Conservation (phyloP, 345 rosid species). For the Theobroma cacao region DNA sequence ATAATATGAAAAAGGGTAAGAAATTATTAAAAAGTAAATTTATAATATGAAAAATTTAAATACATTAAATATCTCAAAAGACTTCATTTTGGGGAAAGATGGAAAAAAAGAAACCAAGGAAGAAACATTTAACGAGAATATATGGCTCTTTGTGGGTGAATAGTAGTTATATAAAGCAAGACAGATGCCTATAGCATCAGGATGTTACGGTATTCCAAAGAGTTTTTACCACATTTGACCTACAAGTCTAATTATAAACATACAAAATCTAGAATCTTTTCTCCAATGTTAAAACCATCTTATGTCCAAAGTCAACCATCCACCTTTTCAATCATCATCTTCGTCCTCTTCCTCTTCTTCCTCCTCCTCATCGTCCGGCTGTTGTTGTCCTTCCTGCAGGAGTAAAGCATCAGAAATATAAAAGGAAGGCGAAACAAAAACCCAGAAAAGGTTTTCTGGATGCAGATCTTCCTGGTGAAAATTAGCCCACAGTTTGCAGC, state of each 20-base stretch:
- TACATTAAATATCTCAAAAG: too few relatives aligned
- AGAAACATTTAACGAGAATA: neutral
- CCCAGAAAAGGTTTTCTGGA: too few relatives aligned
- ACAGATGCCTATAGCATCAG: neutral
- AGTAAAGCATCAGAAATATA: neutral
- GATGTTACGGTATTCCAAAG: neutral
- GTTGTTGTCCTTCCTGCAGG: conserved; percentile 21
- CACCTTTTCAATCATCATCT: conserved; percentile 29
- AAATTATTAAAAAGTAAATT: too few relatives aligned
- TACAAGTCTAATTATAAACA: conserved; percentile 18
- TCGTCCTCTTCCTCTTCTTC: conserved; percentile 27
- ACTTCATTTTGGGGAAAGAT: too few relatives aligned
- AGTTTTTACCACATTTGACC: conserved; percentile 5
- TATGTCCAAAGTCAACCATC: conserved; percentile 11
- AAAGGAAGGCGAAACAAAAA: neutral
- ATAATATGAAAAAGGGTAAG: too few relatives aligned
- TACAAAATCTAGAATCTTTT: conserved; percentile 18
- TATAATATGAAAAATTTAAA: too few relatives aligned
- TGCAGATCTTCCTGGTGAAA: neutral
- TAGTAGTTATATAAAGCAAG: neutral
- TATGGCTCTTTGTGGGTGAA: neutral
- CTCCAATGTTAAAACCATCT: neutral
- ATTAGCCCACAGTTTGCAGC: neutral
- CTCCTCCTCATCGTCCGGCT: conserved; percentile 32
- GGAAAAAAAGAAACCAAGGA: too few relatives aligned